These are phyloP conservation scores for Mycena rosella DNA, from an alignment of 768 basidiomycete species.

Conservation along the genomic window DNA sequence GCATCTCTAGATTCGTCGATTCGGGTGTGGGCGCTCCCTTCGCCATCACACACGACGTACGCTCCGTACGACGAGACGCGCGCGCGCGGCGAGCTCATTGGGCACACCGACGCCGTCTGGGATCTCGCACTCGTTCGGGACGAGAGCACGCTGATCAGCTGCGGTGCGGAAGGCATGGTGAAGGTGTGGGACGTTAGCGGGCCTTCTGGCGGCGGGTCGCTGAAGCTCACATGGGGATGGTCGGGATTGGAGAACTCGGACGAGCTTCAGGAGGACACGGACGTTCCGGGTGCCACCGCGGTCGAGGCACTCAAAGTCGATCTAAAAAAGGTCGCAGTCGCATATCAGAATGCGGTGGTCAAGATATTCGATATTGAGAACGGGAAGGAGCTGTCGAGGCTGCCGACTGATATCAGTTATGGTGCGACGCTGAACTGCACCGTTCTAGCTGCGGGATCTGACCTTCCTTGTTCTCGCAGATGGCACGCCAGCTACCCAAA, in stretches of 20 bases:
- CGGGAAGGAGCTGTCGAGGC: slow-evolving; percentile 79
- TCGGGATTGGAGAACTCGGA: slow-evolving; percentile 69
- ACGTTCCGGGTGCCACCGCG: slow-evolving; percentile 81
- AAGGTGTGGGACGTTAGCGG: slow-evolving; percentile 94
- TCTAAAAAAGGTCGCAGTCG: slow-evolving; percentile 89
- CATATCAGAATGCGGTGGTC: slow-evolving; percentile 89
- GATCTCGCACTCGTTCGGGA: slow-evolving; percentile 89
- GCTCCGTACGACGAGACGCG: slow-evolving; percentile 89
- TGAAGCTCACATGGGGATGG: slow-evolving; percentile 87
- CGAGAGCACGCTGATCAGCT: slow-evolving; percentile 87
- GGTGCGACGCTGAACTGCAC: slow-evolving; percentile 51
- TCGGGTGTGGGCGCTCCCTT: slow-evolving; percentile 89
- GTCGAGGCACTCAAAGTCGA: slow-evolving; percentile 88
- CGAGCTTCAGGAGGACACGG: slow-evolving; percentile 62
- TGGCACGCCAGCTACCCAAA: slow-evolving; percentile 80
- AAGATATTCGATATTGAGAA: slow-evolving; percentile 93
- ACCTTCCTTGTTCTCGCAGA: slow-evolving; percentile 60
- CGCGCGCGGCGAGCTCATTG: slow-evolving; percentile 83
- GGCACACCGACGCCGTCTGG: slow-evolving; percentile 98
- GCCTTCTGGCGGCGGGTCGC: slow-evolving; percentile 70
- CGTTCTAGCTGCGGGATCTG: slow-evolving; percentile 3
- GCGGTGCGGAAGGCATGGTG: slow-evolving; percentile 91
- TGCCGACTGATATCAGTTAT: slow-evolving; percentile 71
- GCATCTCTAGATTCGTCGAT: slow-evolving; percentile 95
- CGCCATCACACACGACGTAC: slow-evolving; percentile 86